Percentiles rank a stretch among this genome's conserved stretches.
phyloP scores from a whole-genome alignment of 192 early-diverging fungal genomes.

The Coemansia sp. region DNA sequence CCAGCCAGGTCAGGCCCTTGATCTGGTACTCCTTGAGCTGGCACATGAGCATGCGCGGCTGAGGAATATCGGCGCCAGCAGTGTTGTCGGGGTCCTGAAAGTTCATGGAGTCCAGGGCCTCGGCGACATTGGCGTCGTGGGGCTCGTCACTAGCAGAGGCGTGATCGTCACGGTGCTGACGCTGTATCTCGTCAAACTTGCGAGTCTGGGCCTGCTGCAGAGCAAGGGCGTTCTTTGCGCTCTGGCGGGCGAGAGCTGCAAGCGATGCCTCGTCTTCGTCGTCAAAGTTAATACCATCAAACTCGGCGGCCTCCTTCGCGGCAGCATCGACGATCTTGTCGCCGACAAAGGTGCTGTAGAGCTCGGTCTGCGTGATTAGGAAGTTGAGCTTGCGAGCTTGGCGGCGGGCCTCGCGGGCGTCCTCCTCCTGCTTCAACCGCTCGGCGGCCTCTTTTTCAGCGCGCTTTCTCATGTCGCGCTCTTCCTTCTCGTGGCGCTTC shows the following conservation, averaged over 20 bases:
- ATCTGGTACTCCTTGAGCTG: conserved; percentile 79
- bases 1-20: conserved; percentile 84
- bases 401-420: conserved; percentile 73
- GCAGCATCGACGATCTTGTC: conserved; percentile 62
- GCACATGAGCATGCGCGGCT: conserved; percentile 85
- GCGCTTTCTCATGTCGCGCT: conserved; percentile 82
- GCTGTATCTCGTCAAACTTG: conserved; percentile 64
- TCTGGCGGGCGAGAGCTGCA: conserved; percentile 64
- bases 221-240: conserved; percentile 75
- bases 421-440: conserved; percentile 73
- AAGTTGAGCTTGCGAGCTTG: conserved; percentile 91
- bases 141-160: conserved; percentile 8
- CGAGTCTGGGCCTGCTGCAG: conserved; percentile 65
- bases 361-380: conserved; percentile 87
- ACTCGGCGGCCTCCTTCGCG: conserved; percentile 10
- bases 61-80: conserved; percentile 68
- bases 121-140: conserved; percentile 43
- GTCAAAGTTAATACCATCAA: conserved; percentile 77
- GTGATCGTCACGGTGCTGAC: conserved; percentile 39
- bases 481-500: conserved; percentile 89
- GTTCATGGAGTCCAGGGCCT: conserved; percentile 75
- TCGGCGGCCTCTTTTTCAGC: conserved; percentile 86
- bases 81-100: conserved; percentile 81
- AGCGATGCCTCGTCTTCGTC: conserved; percentile 70
- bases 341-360: conserved; percentile 90